Evolutionary conservation across 495 filamentous ascomycete species (phyloP).

Genomic region (Xylaria curta): DNA sequence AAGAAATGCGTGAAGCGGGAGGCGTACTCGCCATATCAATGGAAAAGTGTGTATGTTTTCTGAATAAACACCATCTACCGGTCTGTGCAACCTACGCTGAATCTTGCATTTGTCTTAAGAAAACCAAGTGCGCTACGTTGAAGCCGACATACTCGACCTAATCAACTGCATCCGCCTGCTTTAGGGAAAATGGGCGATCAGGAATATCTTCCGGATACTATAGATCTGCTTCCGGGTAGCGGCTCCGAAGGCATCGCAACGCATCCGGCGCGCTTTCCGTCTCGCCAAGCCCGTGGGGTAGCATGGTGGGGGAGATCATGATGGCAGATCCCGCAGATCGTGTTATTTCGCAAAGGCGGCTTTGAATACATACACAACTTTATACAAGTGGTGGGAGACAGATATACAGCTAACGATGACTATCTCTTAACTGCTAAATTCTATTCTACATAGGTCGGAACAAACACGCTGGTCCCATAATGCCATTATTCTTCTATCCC

Average conservation of each 20-base stretch:
- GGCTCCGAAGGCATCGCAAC: background rate
- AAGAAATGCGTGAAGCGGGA: background rate
- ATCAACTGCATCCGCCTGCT: background rate
- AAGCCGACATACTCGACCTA: background rate
- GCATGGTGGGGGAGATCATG: background rate
- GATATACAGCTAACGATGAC: no score
- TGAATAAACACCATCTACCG: background rate
- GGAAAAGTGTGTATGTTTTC: background rate
- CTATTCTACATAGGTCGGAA: no score
- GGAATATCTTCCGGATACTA: background rate
- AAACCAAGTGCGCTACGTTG: background rate
- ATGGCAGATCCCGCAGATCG: background rate
- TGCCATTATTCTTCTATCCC: no score
- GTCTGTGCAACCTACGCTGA: background rate
- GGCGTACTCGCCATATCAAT: background rate
- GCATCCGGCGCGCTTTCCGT: background rate
- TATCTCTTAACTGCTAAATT: no score
- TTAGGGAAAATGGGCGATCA: background rate
- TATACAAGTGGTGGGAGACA: no score
- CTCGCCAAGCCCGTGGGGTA: background rate
- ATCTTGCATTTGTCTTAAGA: background rate
- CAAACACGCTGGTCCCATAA: no score
- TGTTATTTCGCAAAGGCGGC: no score
- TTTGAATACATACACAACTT: background rate
- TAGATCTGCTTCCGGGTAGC: background rate